Base-by-base conservation (phyloP, 129 eudicot genomes). In the Arctium minus region DNA sequence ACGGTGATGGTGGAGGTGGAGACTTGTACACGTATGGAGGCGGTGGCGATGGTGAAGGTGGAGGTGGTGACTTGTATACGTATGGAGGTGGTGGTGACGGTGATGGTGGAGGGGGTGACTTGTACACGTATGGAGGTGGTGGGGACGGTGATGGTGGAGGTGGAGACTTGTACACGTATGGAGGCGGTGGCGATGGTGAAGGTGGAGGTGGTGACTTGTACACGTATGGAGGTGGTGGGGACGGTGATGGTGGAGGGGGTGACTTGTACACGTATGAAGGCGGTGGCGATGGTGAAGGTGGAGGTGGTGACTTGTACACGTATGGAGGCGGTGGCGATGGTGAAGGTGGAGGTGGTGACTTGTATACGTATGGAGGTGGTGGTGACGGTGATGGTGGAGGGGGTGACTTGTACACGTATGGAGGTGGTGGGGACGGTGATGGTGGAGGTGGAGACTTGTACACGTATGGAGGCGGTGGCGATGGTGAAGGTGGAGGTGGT, bases 261-360 rank as follows among this genome's bases (percentile, higher is more conserved):
- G 86, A 82, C 81, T 82, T 82, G 27, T 82, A 82, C 0, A 76
- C 27, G 0, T 82, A 82, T 0, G 86, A 81, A 0, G 86, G 86
- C 0, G 86, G 86, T 3, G 86, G 81, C 0, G 86, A 82, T 1
- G 86, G 81, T 6, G 81, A 68, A 5, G 86, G 81, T 7, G 86
- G 81, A 0, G 85, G 85, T 0, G 85, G 85, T 0, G 81, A 82
- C 60, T 67, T 82, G 2, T 81, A 81, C 0, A 81, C 8, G 0
- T 81, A 81, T 0, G 84, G 84, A 7, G 79, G 79, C 0, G 84
- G 84, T 0, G 79, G 84, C 0, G 79, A 73, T 7, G 79, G 79
- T 13, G 79, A 73, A 3, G 84, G 79, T 12, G 84, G 84, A 0
- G 84, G 84, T 0, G 84, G 84, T 0, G 79, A 73, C 73, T 72